Conservation (phyloP, 495 filamentous ascomycete genomes). For the Aspergillus asperescens region DNA sequence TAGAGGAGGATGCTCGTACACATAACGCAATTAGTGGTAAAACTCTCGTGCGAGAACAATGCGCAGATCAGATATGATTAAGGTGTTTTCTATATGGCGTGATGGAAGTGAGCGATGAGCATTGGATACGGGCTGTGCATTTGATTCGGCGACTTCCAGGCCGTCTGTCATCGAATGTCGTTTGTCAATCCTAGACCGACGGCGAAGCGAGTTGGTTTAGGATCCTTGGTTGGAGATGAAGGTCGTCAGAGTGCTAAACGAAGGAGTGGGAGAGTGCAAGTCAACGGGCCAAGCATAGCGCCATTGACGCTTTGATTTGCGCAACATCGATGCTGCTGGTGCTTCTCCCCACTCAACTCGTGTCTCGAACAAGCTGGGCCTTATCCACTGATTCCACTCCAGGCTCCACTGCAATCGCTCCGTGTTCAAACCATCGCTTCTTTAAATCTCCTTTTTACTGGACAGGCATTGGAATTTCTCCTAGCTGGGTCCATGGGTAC, state of each 20-base stretch:
- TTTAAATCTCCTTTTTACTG: background rate
- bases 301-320: constrained; percentile 14
- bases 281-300: constrained; percentile 19
- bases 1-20: background rate
- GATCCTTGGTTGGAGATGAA: background rate
- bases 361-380: background rate
- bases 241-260: too few relatives aligned
- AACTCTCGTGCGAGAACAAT: background rate
- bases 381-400: background rate
- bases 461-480: background rate
- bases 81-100: constrained; percentile 9
- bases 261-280: background rate
- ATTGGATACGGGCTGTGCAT: background rate
- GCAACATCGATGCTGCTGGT: constrained; percentile 13
- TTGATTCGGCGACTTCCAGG: background rate
- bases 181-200: background rate
- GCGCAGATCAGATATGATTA: constrained; percentile 8
- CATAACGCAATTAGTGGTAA: background rate
- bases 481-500: background rate
- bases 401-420: background rate
- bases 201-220: too few relatives aligned
- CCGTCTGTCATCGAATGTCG: background rate
- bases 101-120: background rate
- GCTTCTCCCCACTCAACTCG: background rate
- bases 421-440: background rate